These are phyloP conservation scores for Boletus huronensis DNA, from an alignment of 768 basidiomycete species.

Conservation along the genomic window DNA sequence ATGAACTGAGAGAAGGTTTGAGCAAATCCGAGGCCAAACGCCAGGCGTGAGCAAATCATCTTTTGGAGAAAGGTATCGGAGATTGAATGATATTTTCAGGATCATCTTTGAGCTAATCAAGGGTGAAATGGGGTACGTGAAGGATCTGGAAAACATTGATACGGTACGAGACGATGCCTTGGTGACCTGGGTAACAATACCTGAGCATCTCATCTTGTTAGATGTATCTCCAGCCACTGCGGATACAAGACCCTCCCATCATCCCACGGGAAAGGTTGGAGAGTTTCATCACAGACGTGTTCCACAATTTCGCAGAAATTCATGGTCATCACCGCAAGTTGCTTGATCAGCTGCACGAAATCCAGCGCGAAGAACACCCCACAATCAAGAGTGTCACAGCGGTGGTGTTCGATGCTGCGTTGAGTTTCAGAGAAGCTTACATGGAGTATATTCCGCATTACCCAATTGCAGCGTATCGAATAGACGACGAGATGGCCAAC, in stretches of 20 bases:
- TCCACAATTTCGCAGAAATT: constrained; percentile 82
- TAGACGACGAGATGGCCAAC: constrained; percentile 83
- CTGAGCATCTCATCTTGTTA: constrained; percentile 29
- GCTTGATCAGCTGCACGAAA: constrained; percentile 76
- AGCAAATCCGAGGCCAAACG: constrained; percentile 76
- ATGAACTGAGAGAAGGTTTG: constrained; percentile 58
- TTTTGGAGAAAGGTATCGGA: neutral
- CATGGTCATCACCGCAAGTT: constrained; percentile 70
- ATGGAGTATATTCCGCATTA: constrained; percentile 93
- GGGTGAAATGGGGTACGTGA: constrained; percentile 93
- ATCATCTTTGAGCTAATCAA: constrained; percentile 95
- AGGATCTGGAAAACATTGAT: constrained; percentile 84
- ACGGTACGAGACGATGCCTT: constrained; percentile 43
- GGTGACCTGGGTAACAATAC: neutral
- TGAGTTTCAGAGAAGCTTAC: constrained; percentile 91
- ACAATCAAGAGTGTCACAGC: constrained; percentile 77
- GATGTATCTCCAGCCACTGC: constrained; percentile 82
- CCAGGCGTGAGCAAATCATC: constrained; percentile 60
- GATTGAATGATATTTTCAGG: constrained; percentile 36
- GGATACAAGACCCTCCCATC: constrained; percentile 70
- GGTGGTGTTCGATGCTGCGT: constrained; percentile 79
- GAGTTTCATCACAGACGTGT: constrained; percentile 80
- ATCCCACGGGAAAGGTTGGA: constrained; percentile 68
- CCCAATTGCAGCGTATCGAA: constrained; percentile 83
- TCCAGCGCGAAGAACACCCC: constrained; percentile 87